A percentile compares a stretch with the other conserved stretches of the same genome.
Conservation (phyloP, 257 asterid species). For the Pogostemon cablin region DNA sequence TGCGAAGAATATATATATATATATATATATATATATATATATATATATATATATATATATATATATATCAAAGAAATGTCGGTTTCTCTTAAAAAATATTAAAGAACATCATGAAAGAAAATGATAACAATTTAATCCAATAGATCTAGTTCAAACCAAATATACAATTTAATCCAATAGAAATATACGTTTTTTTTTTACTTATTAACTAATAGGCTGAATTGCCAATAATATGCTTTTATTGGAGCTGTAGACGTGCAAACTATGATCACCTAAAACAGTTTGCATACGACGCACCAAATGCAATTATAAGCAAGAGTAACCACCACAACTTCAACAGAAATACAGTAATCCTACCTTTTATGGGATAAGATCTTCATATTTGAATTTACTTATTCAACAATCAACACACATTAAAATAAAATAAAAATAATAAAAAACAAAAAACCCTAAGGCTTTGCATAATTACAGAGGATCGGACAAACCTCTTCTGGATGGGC, state of each 20-base stretch:
- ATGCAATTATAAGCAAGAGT: slow-evolving; percentile 17
- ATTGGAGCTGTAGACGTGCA: not conserved
- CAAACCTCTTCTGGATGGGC: slow-evolving; percentile 98
- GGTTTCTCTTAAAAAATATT: slow-evolving; percentile 4
- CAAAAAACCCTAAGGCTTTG: slow-evolving; percentile 7
- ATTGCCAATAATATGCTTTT: slow-evolving; percentile 3
- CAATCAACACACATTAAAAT: too few relatives aligned
- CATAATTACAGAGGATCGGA: slow-evolving; percentile 21
- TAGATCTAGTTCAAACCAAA: slow-evolving; percentile 5
- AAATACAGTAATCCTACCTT: not conserved
- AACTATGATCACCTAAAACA: slow-evolving; percentile 14
- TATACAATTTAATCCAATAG: not conserved
- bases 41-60: too few relatives aligned
- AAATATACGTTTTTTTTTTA: not conserved
- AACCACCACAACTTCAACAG: not conserved
- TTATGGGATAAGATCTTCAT: not conserved
- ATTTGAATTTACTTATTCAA: not conserved
- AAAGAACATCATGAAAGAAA: slow-evolving; percentile 3
- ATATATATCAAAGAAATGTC: not conserved
- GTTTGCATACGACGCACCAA: slow-evolving; percentile 20
- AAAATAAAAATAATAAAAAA: not conserved
- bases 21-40: not conserved
- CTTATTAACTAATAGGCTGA: not conserved
- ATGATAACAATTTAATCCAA: not conserved
- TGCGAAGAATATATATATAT: not conserved